A percentile compares a stretch with the other conserved stretches of the same genome.
These are phyloP conservation scores for Pyrrhoderma noxium DNA, from an alignment of 1,284 basidiomycete species.

Conservation along the genomic window DNA sequence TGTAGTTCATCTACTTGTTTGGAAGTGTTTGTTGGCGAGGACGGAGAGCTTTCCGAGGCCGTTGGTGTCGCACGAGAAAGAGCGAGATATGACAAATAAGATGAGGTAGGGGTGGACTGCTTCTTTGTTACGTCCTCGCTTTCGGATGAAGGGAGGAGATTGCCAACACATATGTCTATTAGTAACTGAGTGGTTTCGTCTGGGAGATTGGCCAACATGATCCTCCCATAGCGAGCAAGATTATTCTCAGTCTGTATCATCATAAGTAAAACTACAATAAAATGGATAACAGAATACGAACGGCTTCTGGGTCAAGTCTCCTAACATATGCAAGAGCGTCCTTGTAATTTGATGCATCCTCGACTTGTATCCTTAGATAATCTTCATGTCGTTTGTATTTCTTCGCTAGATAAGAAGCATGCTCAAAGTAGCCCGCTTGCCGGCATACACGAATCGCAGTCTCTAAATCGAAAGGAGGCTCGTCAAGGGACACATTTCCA, in stretches of 20 bases:
- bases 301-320: constrained; percentile 68
- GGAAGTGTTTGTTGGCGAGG: constrained; percentile 43
- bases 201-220: constrained; percentile 75
- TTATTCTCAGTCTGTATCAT: constrained; percentile 66
- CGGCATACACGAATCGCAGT: constrained; percentile 95
- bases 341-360: constrained; percentile 78
- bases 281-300: constrained; percentile 1
- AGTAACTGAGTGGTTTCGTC: constrained; percentile 86
- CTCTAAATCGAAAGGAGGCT: constrained; percentile 92
- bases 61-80: constrained; percentile 48
- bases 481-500: constrained; percentile 40
- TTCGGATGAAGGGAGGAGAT: constrained; percentile 40
- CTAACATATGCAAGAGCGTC: constrained; percentile 83
- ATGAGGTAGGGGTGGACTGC: constrained; percentile 36
- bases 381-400: constrained; percentile 90
- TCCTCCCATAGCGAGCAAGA: constrained; percentile 76
- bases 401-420: constrained; percentile 90
- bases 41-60: constrained; percentile 32
- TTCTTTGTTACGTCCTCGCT: constrained; percentile 29
- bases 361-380: constrained; percentile 90
- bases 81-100: constrained; percentile 74
- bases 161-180: constrained; percentile 85
- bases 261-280: constrained; percentile 3
- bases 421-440: constrained; percentile 93
- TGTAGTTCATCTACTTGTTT: constrained; percentile 32